Percentiles rank a stretch among this genome's conserved stretches.
Conservation (phyloP, 257 asterid species). For the Avicennia marina region DNA sequence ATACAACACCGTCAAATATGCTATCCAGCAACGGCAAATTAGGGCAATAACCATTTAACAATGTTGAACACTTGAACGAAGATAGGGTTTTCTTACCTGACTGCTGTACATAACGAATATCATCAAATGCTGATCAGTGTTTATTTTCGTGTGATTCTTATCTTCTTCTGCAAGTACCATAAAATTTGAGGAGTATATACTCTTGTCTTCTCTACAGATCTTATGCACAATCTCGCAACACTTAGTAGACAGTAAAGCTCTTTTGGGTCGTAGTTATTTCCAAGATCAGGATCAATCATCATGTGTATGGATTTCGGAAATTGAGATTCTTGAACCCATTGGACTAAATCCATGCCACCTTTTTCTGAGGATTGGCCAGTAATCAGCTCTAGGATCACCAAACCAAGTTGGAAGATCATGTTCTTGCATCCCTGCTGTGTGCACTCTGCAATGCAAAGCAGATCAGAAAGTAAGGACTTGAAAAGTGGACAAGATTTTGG, state of each 20-base stretch:
- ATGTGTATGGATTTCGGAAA: slow-evolving; percentile 45
- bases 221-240: slow-evolving; percentile 69
- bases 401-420: slow-evolving; percentile 66
- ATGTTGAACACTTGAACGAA: slow-evolving; percentile 8
- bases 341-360: slow-evolving; percentile 53
- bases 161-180: slow-evolving; percentile 65
- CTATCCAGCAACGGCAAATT: background rate
- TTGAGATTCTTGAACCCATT: slow-evolving; percentile 64
- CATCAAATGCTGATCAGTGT: background rate
- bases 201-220: slow-evolving; percentile 40
- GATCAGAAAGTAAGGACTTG: background rate
- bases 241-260: slow-evolving; percentile 60
- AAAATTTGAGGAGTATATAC: slow-evolving; percentile 49
- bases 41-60: background rate
- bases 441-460: slow-evolving; percentile 34
- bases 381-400: slow-evolving; percentile 70
- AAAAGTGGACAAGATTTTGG: background rate
- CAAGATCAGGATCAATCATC: slow-evolving; percentile 82
- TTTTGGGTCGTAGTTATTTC: slow-evolving; percentile 45
- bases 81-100: background rate
- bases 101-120: background rate
- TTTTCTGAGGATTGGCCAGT: slow-evolving; percentile 77
- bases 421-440: slow-evolving; percentile 39
- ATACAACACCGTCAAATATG: background rate
- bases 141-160: slow-evolving; percentile 24